Conservation (phyloP, 768 basidiomycete genomes). For the Russula earlei region DNA sequence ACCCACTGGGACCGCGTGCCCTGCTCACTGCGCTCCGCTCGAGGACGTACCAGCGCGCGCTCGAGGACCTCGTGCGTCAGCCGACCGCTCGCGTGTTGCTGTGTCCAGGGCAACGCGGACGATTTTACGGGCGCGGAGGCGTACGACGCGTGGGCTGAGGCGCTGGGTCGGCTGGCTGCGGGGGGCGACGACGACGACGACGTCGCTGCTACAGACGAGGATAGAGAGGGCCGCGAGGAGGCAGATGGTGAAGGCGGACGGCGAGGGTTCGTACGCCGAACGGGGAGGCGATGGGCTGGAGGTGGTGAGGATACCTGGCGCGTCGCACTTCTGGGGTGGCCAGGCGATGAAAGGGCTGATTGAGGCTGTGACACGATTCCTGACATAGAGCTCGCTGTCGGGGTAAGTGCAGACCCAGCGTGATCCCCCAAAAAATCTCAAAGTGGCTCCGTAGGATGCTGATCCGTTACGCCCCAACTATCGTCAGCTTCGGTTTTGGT, state of each 20-base stretch:
- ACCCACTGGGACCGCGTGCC: conserved; percentile 59
- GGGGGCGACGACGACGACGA: background rate
- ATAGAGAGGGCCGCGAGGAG: background rate
- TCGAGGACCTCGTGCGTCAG: conserved; percentile 42
- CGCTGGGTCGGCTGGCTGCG: conserved; percentile 24
- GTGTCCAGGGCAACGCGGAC: conserved; percentile 57
- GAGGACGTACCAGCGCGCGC: conserved; percentile 40
- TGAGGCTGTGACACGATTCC: conserved; percentile 13
- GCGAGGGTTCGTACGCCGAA: background rate
- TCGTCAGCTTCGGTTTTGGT: background rate
- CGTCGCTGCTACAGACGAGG: background rate
- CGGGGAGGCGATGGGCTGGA: conserved; percentile 4
- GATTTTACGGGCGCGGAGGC: conserved; percentile 52
- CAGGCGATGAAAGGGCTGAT: conserved; percentile 12
- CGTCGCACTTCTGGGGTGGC: conserved; percentile 20
- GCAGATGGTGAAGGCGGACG: background rate
- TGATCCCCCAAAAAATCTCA: background rate
- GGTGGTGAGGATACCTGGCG: conserved; percentile 15
- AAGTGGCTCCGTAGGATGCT: too few species aligned
- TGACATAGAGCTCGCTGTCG: background rate
- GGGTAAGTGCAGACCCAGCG: background rate
- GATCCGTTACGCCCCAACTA: background rate
- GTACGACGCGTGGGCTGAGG: conserved; percentile 48
- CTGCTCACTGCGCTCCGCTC: conserved; percentile 63
- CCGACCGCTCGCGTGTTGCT: conserved; percentile 45